These are phyloP conservation scores for Fraxinus latifolia DNA, from an alignment of 305 asterid species.

Conservation along the genomic window DNA sequence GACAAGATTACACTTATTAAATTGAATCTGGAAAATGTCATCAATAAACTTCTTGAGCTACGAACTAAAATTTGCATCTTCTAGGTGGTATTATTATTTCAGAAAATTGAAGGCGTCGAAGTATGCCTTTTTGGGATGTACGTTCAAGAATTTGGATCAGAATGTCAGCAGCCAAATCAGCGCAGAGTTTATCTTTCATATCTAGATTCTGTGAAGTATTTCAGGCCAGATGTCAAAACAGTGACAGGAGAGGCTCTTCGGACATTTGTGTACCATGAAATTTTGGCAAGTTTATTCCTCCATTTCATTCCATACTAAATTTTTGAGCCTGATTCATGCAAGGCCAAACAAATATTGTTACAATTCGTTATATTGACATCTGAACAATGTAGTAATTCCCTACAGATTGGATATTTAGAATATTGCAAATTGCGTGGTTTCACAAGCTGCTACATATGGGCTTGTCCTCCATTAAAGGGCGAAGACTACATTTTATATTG, in stretches of 20 bases:
- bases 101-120: conserved; percentile 96
- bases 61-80: conserved; percentile 30
- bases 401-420: conserved; percentile 94
- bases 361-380: conserved; percentile 16
- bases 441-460: conserved; percentile 98
- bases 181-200: conserved; percentile 96
- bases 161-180: conserved; percentile 94
- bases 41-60: conserved; percentile 13
- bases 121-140: conserved; percentile 99
- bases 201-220: conserved; percentile 96
- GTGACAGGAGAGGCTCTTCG: conserved; percentile 98
- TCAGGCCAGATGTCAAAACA: conserved; percentile 92
- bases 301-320: conserved; percentile 16
- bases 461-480: conserved; percentile 96
- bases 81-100: conserved; percentile 88
- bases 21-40: not conserved
- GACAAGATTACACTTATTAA: not conserved
- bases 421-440: conserved; percentile 94
- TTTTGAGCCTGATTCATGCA: conserved; percentile 15
- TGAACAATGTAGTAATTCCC: conserved; percentile 13
- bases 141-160: conserved; percentile 98
- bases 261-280: conserved; percentile 95
- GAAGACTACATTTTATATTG: conserved; percentile 98
- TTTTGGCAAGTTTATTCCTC: conserved; percentile 60
- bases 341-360: conserved; percentile 8